A percentile compares a stretch with the other conserved stretches of the same genome.
phyloP scores from a whole-genome alignment of 192 early-diverging fungal genomes.

The Entrophospora sp. region DNA sequence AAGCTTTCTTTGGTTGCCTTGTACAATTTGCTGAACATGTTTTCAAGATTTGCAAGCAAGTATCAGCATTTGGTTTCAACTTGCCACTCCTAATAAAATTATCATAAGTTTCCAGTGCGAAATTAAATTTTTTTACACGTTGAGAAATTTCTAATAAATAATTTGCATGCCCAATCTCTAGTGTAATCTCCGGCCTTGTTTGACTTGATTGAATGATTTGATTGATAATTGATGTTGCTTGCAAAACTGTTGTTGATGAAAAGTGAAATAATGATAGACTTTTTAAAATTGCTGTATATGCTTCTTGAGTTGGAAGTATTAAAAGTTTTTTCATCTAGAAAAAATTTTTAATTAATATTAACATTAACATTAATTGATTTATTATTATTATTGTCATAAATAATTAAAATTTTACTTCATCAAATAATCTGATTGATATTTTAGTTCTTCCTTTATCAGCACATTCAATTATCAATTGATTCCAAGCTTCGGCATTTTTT shows the following conservation, averaged over 20 bases:
- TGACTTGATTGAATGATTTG: conserved; percentile 22
- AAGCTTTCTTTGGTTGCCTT: conserved; percentile 23
- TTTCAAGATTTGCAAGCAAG: too few species aligned
- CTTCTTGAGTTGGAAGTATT: conserved; percentile 24
- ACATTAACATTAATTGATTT: too few species aligned
- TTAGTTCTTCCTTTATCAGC: not conserved
- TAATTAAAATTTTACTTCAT: not conserved
- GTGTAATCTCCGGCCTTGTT: not conserved
- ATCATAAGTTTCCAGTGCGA: conserved; percentile 16
- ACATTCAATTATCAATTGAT: conserved; percentile 9
- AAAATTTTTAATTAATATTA: not conserved
- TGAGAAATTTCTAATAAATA: conserved; percentile 30
- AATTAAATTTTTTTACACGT: conserved; percentile 17
- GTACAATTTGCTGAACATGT: too few species aligned
- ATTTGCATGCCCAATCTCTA: conserved; percentile 21
- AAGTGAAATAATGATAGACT: conserved; percentile 21
- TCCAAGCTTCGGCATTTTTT: not conserved
- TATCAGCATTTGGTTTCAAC: not conserved
- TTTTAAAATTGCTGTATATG: conserved; percentile 29
- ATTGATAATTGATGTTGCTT: too few species aligned
- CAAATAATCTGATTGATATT: not conserved
- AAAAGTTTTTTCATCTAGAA: conserved; percentile 28
- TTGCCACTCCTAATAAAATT: conserved; percentile 15
- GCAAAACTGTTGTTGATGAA: conserved; percentile 25
- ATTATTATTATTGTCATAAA: not conserved